Evolutionary conservation across 2,329 filamentous ascomycete species (phyloP).

Genomic region (Stagonosporopsis chrysanthemi): DNA sequence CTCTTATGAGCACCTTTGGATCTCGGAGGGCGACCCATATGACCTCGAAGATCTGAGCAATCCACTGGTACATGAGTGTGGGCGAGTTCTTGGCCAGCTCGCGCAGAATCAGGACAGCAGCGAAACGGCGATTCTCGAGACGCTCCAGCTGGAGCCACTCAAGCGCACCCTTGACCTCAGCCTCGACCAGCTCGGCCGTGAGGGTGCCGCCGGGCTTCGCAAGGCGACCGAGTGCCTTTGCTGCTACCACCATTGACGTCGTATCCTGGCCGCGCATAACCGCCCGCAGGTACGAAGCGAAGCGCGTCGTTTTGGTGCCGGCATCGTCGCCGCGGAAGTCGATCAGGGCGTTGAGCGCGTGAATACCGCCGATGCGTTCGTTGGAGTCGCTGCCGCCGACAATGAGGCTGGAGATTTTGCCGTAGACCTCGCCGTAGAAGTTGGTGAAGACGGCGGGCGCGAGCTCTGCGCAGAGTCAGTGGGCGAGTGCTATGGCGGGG

Average conservation of each 20-base stretch:
- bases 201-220: conserved; percentile 92
- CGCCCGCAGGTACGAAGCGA: conserved; percentile 86
- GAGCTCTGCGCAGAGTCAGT: conserved; percentile 66
- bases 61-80: conserved; percentile 93
- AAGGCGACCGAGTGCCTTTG: conserved; percentile 85
- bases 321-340: conserved; percentile 96
- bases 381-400: conserved; percentile 85
- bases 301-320: conserved; percentile 91
- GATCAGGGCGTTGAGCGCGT: conserved; percentile 90
- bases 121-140: conserved; percentile 91
- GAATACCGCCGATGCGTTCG: conserved; percentile 89
- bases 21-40: conserved; percentile 96
- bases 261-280: conserved; percentile 91
- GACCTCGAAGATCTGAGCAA: conserved; percentile 92
- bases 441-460: conserved; percentile 78
- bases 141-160: conserved; percentile 97
- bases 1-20: conserved; percentile 86
- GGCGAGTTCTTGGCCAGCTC: conserved; percentile 93
- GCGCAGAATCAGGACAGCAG: conserved; percentile 86
- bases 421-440: conserved; percentile 72
- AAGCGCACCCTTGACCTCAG: conserved; percentile 92
- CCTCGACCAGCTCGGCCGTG: conserved; percentile 94
- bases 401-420: conserved; percentile 74
- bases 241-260: conserved; percentile 87
- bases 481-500: conserved; percentile 20